Base-by-base conservation (phyloP, 768 basidiomycete genomes). In the Pisolithus tinctorius region DNA sequence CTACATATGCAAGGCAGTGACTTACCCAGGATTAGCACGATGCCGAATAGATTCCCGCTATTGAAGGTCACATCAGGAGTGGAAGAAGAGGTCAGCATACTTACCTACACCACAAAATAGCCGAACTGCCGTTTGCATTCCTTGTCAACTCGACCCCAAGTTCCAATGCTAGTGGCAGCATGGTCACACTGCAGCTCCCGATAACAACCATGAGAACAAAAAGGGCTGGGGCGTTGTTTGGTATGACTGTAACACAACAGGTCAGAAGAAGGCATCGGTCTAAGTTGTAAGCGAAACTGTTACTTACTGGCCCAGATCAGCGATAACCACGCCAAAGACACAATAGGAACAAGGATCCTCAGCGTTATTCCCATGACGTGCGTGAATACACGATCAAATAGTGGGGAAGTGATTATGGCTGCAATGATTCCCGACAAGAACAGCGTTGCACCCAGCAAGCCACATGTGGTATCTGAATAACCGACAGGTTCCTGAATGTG, bases 361-460 rank as follows among this genome's bases (percentile, higher is more conserved):
- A 75, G 58, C 3, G 82, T 79, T 10, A 79, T 55, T 0, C 81
- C 86, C 37, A 90, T 73, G 53, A 80, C 80, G 56, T 83, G 77
- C 9, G 86, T 91, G 54, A 93, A 80, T n/a, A 90, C 80, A 17
- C 89, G 81, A 60, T 92, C 90, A 60, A 90, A 84, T 4, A 91
- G 65, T 0, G 90, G 91, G 0, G 89, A 81, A 0, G 83, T 78
- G 45, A 83, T 59, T 29, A 83, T 69, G 0, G 90, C 84, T 9
- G 81, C 77, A 2, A 87, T 65, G 52, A 93, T 78, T 20, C 91
- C 90, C 0, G 83, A 73, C 34, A 90, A 67, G 13, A 90, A 75
- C 34, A 90, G 65, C 31, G 75, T 74, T n/a, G 77, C 79, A 36
- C 88, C 85, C 69, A 92, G 69, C 36, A 89, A 71, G 6, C 89